These are phyloP conservation scores for Phtheirospermum japonicum DNA, from an alignment of 257 asterid species.

Conservation along the genomic window DNA sequence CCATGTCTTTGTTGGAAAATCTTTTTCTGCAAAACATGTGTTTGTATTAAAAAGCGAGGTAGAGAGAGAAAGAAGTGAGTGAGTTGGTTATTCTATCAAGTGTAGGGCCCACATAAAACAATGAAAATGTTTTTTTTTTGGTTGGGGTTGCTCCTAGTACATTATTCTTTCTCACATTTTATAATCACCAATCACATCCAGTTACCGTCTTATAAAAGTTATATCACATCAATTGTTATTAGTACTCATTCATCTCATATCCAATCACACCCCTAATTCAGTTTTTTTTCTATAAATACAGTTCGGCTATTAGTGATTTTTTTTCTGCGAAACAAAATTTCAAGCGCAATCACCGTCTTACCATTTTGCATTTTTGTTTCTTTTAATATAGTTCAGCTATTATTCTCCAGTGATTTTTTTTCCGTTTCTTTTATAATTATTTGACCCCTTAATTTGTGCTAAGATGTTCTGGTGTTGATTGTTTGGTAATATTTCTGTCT, in stretches of 20 bases:
- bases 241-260: background rate
- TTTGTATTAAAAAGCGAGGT: too few relatives aligned
- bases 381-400: too few relatives aligned
- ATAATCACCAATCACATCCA: background rate
- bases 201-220: background rate
- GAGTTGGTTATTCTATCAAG: too few relatives aligned
- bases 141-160: background rate
- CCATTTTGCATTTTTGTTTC: conserved; percentile 2
- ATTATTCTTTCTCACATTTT: background rate
- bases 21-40: too few relatives aligned
- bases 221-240: background rate
- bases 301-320: background rate
- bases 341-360: background rate
- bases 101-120: too few relatives aligned
- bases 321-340: too few relatives aligned
- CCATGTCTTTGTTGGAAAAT: too few relatives aligned
- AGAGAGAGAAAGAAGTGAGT: too few relatives aligned
- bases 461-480: conserved; percentile 26
- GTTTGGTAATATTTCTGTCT: conserved; percentile 26
- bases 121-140: background rate
- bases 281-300: background rate
- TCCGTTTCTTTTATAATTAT: conserved; percentile 9
- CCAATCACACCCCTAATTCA: background rate
- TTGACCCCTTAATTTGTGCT: conserved; percentile 5
- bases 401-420: too few relatives aligned